phyloP scores from a whole-genome alignment of 257 asterid genomes.

The Scutellaria minor region DNA sequence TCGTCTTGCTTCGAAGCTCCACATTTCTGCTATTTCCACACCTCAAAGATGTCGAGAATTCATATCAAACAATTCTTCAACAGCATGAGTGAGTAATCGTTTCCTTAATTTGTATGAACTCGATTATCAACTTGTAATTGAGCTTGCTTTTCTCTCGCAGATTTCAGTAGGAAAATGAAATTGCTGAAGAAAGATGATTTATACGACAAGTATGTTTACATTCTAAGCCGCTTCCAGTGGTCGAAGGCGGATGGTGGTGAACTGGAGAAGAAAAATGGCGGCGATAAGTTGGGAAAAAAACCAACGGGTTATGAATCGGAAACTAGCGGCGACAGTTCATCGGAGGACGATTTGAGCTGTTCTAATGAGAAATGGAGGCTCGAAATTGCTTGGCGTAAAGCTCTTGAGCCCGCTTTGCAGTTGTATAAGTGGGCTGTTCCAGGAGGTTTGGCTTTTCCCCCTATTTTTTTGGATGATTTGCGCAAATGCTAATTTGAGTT shows the following conservation, averaged over 20 bases:
- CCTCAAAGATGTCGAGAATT: slow-evolving; percentile 48
- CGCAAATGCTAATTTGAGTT: neutral
- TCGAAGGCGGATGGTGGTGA: slow-evolving; percentile 59
- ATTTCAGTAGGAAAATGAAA: slow-evolving; percentile 42
- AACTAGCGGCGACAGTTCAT: slow-evolving; percentile 40
- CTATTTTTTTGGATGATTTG: neutral
- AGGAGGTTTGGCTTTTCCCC: slow-evolving; percentile 47
- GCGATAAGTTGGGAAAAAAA: slow-evolving; percentile 30
- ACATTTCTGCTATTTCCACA: slow-evolving; percentile 2
- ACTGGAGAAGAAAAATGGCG: slow-evolving; percentile 30
- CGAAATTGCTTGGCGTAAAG: slow-evolving; percentile 85
- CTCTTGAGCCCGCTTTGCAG: slow-evolving; percentile 89
- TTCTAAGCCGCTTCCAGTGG: slow-evolving; percentile 61
- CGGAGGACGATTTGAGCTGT: slow-evolving; percentile 45
- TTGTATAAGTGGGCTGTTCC: slow-evolving; percentile 84
- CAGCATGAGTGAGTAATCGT: slow-evolving; percentile 43
- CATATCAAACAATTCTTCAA: slow-evolving; percentile 44
- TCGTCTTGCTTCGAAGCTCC: neutral
- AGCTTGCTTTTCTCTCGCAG: slow-evolving; percentile 43
- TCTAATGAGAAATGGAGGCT: slow-evolving; percentile 65
- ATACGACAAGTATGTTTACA: slow-evolving; percentile 39
- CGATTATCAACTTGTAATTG: neutral
- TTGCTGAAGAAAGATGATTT: slow-evolving; percentile 47
- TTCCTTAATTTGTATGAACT: neutral
- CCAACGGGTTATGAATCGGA: slow-evolving; percentile 30